Base-by-base conservation (phyloP, 306 rosid species). In the Purshia tridentata region DNA sequence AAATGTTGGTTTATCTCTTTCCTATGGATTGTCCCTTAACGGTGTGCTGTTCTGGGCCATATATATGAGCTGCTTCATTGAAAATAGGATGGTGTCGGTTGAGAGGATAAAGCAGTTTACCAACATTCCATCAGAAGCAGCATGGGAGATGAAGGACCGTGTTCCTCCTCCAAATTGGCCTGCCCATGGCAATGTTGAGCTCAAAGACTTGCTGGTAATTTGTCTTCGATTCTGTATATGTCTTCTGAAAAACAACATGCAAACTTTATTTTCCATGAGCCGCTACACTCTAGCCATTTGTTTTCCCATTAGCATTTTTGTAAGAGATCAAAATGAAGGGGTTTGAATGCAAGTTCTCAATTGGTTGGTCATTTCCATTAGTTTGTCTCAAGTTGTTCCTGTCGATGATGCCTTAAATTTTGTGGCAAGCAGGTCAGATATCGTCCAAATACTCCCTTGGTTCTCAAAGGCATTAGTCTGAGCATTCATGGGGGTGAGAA, bases 31-130 rank as follows among this genome's bases (percentile, higher is more conserved):
- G 76, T 89, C 99, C 57, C 78, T 94, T 15, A 94, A 94, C 49
- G 22, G 69, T 10, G 97, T 85, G 74, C 14, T 91, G 86, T 94
- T 91, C 64, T 91, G 86, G 86, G 85, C 96, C 8, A 69, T 91
- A 19, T 91, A 88, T 81, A 78, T 89, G 91, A 94, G 99, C 59
- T 94, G 99, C 81, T 85, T 88, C 72, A 82, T 94, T 9, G 99
- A 94, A 81, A 94, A 94, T 83, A 86, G 82, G 81, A 80, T 94
- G 99, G 99, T 94, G 8, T 94, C 99, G n/a, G 96, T 94, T 55
- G 99, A 94, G 87, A 86, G 98, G 82, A 78, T 94, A 57, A 91
- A 83, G 45, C 99, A 94, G 71, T 94, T 91, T 73, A 86, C 89
- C 9, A 76, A 66, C 35, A 94, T 91, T 69, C 96, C 92, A 69